Base-by-base conservation (phyloP, 176 grass and related monocot species). In the Carex myosuroides region DNA sequence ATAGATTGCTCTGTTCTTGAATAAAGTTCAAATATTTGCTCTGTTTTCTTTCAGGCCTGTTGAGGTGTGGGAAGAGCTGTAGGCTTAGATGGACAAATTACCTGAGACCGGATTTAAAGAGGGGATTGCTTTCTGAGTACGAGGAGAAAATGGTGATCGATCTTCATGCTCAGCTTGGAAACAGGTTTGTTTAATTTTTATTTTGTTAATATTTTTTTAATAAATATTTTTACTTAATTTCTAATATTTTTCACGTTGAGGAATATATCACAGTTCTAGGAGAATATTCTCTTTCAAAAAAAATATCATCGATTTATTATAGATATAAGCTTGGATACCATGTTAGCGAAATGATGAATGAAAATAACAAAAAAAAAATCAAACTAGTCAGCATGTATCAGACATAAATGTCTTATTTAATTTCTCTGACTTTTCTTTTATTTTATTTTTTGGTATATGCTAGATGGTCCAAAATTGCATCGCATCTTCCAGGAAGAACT, bases 1-100 rank as follows among this genome's bases (percentile, higher is more conserved):
- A 70, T 14, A 70, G 66, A 70, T 74, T 50, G 21, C n/a, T 24
- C 42, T 74, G 70, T 74, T 74, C 44, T 74, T 52, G 10, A 74
- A 73, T 50, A 74, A 72, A 52, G 70, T 22, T 52, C 44, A 50
- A 26, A 26, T 29, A 21, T 75, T 52, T 74, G n/a, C 69, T 44
- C 82, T 72, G 30, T 39, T 20, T 12, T 39, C 3, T n/a, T 62
- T 2, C 68, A 97, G 94, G 94, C 3, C 5, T 97, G 22, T 82
- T 97, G 64, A 91, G 94, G 59, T 97, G 94, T 60, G 94, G 94
- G 7, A 97, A 97, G 91, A 97, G 94, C 57, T 97, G 94, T 88
- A 85, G 94, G 81, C 73, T 97, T 21, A 88, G 94, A 78, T 97
- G 89, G 94, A 91, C 89, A n/a, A 97, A 97, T 83, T 97, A 97